A percentile compares a stretch with the other conserved stretches of the same genome.
phyloP scores from a whole-genome alignment of 345 rosid species.

The Euclidium syriacum region DNA sequence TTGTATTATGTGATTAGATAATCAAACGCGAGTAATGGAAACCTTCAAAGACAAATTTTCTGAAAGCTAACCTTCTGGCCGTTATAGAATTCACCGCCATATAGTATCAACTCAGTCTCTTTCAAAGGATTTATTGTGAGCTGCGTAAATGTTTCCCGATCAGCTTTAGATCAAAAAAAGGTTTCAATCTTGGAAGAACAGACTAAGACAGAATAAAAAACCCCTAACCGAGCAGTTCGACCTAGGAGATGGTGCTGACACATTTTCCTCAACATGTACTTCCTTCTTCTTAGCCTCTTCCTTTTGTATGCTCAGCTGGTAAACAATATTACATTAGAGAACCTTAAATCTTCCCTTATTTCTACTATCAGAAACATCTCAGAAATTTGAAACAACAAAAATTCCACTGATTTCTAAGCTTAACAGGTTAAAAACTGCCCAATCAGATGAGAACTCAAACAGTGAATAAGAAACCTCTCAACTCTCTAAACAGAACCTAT shows the following conservation, averaged over 20 bases:
- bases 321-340: neutral
- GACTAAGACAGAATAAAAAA: conserved; percentile 3
- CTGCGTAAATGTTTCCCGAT: conserved; percentile 30
- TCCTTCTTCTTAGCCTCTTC: conserved; percentile 97
- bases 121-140: conserved; percentile 72
- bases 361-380: no score
- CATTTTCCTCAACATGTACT: conserved; percentile 81
- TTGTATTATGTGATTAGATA: neutral
- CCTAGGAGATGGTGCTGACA: conserved; percentile 82
- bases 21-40: neutral
- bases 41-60: neutral
- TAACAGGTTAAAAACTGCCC: no score
- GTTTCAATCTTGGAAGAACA: neutral
- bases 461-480: neutral
- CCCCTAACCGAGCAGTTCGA: conserved; percentile 82
- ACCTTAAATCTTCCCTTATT: no score
- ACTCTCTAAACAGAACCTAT: neutral
- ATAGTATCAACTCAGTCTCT: conserved; percentile 80
- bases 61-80: conserved; percentile 67
- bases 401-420: neutral
- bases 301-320: conserved; percentile 70
- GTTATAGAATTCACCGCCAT: conserved; percentile 92
- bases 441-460: neutral
- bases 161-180: neutral
- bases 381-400: no score